Base-by-base conservation (phyloP, 768 basidiomycete genomes). In the Suillus americanus region DNA sequence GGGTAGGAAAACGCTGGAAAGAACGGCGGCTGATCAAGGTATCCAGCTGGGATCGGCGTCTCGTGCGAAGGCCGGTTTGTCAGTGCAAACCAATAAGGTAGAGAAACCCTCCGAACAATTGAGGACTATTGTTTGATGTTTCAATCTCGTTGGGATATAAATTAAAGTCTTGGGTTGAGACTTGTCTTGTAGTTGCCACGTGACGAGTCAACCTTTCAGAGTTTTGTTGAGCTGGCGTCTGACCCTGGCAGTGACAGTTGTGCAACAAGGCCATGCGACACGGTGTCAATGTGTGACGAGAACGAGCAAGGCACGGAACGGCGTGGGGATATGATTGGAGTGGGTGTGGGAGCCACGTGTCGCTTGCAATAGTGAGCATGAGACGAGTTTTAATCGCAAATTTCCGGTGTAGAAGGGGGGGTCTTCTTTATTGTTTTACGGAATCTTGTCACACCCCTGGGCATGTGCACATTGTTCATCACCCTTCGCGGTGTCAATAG, bases 361-460 rank as follows among this genome's bases (percentile, higher is more conserved):
- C 59, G 65, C 67, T 66, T 68, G 75, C 68, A 73, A 66, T 75
- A 54, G 73, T 73, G 65, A 60, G 61, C 54, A 28, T 59, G 57
- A 55, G 63, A 56, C 62, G 30, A 30, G 30, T 30, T 30, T 30
- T 64, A 14, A 28, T 55, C 71, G 68, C 69, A 64, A 68, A 60
- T 66, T 66, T 54, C 74, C 72, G 73, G 66, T 53, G 13, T 3
- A 30, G 30, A 30, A 30, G 43, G 37, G 30, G 6, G 37, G 56
- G 51, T 59, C 65, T 65, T 70, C 57, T 59, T 74, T 70, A 64
- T 65, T 68, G 66, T 65, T 56, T 59, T 63, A 53, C 37, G 46
- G 37, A 46, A 64, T 62, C 46, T 40, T 46, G 63, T 61, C 62
- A 51, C 33, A 33, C 40, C 5, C 2, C 5, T n/a, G n/a, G 30